Base-by-base conservation (phyloP, 306 rosid species). In the Citrullus amarus region DNA sequence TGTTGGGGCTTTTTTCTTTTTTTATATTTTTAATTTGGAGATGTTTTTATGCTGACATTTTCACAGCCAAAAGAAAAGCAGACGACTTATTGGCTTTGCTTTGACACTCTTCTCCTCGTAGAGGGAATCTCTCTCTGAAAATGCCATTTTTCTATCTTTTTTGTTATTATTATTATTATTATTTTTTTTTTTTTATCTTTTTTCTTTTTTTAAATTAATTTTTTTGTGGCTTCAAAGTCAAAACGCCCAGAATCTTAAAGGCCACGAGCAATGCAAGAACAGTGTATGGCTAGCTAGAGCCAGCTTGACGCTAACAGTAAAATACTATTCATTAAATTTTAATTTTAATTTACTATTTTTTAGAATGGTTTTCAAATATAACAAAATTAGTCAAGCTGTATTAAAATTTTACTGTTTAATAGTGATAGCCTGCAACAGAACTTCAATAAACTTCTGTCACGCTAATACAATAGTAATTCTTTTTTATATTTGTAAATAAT, bases 31-130 rank as follows among this genome's bases (percentile, higher is more conserved):
- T 46, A 14, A 36, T 71, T 48, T 32, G 77, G 56, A 69, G 18
- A 69, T 72, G 77, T 50, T 72, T 18, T 28, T 2, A 9, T 48
- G 57, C 59, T 73, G 77, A 73, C 77, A 70, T 70, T 70, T 70
- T 46, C 13, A 44, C 14, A 25, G 12, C 76, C 20, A 79, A 81
- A 85, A 66, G n/a, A 53, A 15, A 53, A 70, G 48, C 30, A 80
- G 74, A 73, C 70, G 58, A 59, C 69, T 79, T 76, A 46, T 62
- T 59, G 60, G 55, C 81, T 56, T 80, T 80, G 75, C 48, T 80
- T 86, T 90, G 84, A 79, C 81, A 36, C 22, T 2, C 68, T 65
- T 82, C 70, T 85, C 96, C 97, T 94, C 88, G 98, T 90, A 83
- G 25, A 78, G 91, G 96, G 36, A 90, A 90, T 94, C 97, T 91